Base-by-base conservation (phyloP, 2,329 filamentous ascomycete species). In the Aspergillus intermedius region DNA sequence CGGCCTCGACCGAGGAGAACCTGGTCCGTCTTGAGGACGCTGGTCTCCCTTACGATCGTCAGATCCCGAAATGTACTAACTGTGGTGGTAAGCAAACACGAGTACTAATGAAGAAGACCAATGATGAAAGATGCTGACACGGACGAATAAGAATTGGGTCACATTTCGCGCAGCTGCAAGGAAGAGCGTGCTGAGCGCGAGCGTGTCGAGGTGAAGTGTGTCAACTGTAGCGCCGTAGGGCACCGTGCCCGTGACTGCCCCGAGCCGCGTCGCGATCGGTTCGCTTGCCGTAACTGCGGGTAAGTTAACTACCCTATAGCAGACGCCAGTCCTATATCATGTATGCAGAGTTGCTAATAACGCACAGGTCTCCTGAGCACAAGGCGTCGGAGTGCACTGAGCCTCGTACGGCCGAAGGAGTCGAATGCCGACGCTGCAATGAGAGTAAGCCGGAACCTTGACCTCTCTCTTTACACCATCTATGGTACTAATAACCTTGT, bases 221-320 rank as follows among this genome's bases (percentile, higher is more conserved):
- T 69, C 48, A 76, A 78, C 53, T 81, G 77, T 55, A 64, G 60
- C 17, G 65, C 67, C 21, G 45, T 62, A 13, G 75, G 76, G 15
- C 76, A 78, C 56, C 72, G 74, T 52, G 70, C 69, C 55, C 75
- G 75, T 45, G 74, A 77, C 51, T 77, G 74, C 56, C 56, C 60
- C 7, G 58, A 70, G 47, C 45, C 59, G 17, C 73, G 72, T 43
- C 58, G 56, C 41, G 64, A 69, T 51, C 63, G 59, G 45, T 66
- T 60, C 46, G 65, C 68, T 23, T 81, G 78, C 62, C 78, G 75
- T 56, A 77, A 81, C 50, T 80, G 78, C 67, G 73, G 76, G 61
- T 74, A 62, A 46, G 67, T 44, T 15, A 5, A 10, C 12, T 9
- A 7, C 15, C 5, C 17, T 22, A n/a, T 32, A 37, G 23, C 10